These are phyloP conservation scores for Talaromyces sp. DNA, from an alignment of 2,329 filamentous ascomycete species.

Conservation along the genomic window DNA sequence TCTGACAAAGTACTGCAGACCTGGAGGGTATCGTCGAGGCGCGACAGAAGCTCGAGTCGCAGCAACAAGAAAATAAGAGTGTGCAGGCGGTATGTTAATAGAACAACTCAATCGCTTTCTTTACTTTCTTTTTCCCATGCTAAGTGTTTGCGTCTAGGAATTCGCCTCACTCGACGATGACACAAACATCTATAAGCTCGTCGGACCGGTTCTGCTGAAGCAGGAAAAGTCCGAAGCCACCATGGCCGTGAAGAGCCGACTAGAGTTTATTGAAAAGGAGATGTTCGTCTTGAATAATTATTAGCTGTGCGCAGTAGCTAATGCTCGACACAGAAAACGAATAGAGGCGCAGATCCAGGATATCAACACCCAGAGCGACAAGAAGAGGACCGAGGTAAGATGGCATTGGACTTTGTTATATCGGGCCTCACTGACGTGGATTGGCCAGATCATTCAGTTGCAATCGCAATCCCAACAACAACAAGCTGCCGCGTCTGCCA, in stretches of 20 bases:
- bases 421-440: not conserved
- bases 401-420: not conserved
- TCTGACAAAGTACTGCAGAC: constrained; percentile 50
- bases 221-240: constrained; percentile 89
- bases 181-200: constrained; percentile 91
- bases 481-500: constrained; percentile 24
- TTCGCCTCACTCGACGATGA: constrained; percentile 73
- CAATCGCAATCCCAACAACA: constrained; percentile 28
- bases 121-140: not conserved
- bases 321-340: constrained; percentile 48
- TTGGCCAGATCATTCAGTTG: constrained; percentile 10
- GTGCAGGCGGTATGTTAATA: constrained; percentile 64
- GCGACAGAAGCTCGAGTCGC: constrained; percentile 83
- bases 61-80: constrained; percentile 85
- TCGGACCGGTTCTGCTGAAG: constrained; percentile 88
- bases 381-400: constrained; percentile 58
- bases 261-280: constrained; percentile 91
- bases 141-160: constrained; percentile 53
- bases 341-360: constrained; percentile 63
- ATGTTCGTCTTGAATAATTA: constrained; percentile 55
- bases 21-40: constrained; percentile 70
- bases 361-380: constrained; percentile 60
- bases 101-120: not conserved
- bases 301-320: not conserved
- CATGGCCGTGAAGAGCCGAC: constrained; percentile 79